Evolutionary conservation across 805 yeast genomes (phyloP), one percentile per base, ranked within the genome.

Genomic region (Nakazawaea molendinolei): DNA sequence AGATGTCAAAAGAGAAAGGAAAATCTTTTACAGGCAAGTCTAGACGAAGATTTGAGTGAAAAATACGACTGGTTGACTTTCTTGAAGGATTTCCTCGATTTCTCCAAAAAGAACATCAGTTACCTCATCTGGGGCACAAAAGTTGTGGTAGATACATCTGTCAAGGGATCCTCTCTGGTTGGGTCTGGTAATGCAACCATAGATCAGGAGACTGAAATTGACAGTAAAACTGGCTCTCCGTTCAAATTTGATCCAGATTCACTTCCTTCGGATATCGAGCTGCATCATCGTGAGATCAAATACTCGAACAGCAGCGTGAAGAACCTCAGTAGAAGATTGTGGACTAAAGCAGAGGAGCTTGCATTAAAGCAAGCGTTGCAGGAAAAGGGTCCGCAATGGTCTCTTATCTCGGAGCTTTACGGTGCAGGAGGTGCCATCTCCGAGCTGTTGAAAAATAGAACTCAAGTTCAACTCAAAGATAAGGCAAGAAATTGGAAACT

Each of bases 401-500:
- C 95, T 2, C 83, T 83, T 38, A 92, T 92, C 35, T 59, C 90
- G 31, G 95, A 85, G 49, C 60, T 83, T n/a, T 84, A 82, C 54
- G 98, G 98, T 2, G 84, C 95, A 4, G 97, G 97, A 7, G 98
- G 98, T 4, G 71, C 79, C 31, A 69, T 82, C 18, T 76, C 79
- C 27, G 97, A 92, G 54, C 74, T 79, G 1, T 67, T 92, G 47
- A 90, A 86, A 57, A 84, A 86, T 53, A 68, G 98, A 53, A 80
- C 83, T 4, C 95, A 87, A 50, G 86, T 90, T 13, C 98, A 92
- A 54, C 67, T 92, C 40, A 92, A 92, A 56, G 98, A 92, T 55
- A 92, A 92, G 55, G 97, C 97, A 0, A 71, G 98, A 46, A 92
- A 92, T 53, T 83, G 96, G 86, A 92, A 92, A 55, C 73, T 89